Evolutionary conservation across 306 rosid species (phyloP).

Genomic region (Mimosa pudica): DNA sequence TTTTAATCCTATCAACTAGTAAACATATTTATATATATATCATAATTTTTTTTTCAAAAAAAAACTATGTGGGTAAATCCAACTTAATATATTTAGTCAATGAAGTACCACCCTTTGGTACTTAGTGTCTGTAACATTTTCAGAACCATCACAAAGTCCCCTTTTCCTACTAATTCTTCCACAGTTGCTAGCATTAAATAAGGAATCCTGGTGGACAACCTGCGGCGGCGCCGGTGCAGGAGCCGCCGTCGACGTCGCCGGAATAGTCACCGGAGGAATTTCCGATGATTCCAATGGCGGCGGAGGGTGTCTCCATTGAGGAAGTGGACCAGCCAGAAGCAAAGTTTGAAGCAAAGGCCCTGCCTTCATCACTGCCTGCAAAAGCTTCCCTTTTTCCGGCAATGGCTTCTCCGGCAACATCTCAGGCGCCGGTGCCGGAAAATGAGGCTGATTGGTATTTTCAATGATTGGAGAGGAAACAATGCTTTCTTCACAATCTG

Average conservation of each 20-base stretch:
- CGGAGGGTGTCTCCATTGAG: constrained; percentile 99
- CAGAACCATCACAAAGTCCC: constrained; percentile 60
- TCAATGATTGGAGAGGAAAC: constrained; percentile 81
- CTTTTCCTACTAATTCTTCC: constrained; percentile 72
- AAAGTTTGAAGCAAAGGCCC: constrained; percentile 93
- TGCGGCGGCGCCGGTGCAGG: constrained; percentile 41
- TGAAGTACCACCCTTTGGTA: constrained; percentile 72
- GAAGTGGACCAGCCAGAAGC: constrained; percentile 94
- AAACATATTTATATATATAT: constrained; percentile 31
- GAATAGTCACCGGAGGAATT: constrained; percentile 88
- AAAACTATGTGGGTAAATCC: constrained; percentile 35
- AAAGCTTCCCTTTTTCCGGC: constrained; percentile 96
- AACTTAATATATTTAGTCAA: constrained; percentile 44
- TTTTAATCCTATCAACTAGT: constrained; percentile 44
- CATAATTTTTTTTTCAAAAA: background rate
- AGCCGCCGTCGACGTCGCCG: constrained; percentile 43
- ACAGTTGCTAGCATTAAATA: constrained; percentile 47
- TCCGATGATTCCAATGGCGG: constrained; percentile 89
- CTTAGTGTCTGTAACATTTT: constrained; percentile 67
- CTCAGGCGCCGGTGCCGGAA: constrained; percentile 44
- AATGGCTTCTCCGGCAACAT: constrained; percentile 62
- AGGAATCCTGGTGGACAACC: constrained; percentile 56
- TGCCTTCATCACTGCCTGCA: constrained; percentile 97
- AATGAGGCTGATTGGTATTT: constrained; percentile 46
- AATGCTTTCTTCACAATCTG: constrained; percentile 98